phyloP scores from a whole-genome alignment of 2,329 filamentous ascomycete species.

The Alternaria tenuissima region DNA sequence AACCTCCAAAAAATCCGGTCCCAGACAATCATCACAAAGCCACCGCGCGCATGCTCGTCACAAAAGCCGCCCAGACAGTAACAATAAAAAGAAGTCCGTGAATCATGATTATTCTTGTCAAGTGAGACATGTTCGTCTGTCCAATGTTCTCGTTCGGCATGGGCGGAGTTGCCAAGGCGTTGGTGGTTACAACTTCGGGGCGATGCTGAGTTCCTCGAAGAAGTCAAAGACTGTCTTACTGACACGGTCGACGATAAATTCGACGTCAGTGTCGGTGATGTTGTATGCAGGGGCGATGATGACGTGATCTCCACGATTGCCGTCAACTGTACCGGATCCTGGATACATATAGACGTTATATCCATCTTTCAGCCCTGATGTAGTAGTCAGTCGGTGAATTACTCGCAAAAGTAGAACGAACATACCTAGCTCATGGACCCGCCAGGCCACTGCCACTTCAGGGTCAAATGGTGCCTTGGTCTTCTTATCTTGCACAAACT shows the following conservation, averaged over 20 bases:
- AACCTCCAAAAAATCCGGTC: constrained; percentile 1
- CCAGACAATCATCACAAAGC: background rate
- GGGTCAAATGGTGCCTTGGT: constrained; percentile 64
- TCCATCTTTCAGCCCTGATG: constrained; percentile 50
- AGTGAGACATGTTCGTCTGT: background rate
- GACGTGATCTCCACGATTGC: constrained; percentile 71
- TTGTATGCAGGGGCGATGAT: constrained; percentile 75
- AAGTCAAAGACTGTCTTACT: constrained; percentile 62
- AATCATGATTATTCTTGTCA: background rate
- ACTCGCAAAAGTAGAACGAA: background rate
- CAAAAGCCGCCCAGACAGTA: background rate
- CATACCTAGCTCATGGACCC: constrained; percentile 61
- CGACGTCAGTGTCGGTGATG: constrained; percentile 64
- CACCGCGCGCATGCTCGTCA: constrained; percentile 2
- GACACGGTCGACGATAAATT: constrained; percentile 62
- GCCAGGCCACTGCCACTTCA: constrained; percentile 55
- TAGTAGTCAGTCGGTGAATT: constrained; percentile 9
- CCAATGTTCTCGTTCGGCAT: background rate
- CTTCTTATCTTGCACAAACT: constrained; percentile 65
- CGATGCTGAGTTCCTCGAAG: constrained; percentile 37
- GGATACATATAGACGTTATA: constrained; percentile 70
- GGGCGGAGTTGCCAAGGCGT: background rate
- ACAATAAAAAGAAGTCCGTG: constrained; percentile 4
- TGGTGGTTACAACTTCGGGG: constrained; percentile 5
- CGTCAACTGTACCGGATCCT: constrained; percentile 68